Conservation (phyloP, 257 asterid species). For the Fraxinus quadrangulata region DNA sequence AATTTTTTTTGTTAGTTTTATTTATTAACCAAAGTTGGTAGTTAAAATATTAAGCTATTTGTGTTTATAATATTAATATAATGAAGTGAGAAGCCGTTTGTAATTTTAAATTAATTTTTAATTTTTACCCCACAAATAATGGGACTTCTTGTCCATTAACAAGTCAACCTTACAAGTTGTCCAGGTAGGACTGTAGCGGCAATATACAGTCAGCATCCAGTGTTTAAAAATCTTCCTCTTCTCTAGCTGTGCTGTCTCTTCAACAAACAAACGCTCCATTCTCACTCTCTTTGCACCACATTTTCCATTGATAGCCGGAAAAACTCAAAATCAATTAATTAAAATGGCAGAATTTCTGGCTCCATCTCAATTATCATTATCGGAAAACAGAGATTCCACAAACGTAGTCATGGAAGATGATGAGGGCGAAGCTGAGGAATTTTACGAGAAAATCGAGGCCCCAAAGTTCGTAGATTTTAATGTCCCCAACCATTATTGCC, state of each 20-base stretch:
- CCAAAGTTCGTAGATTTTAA: slow-evolving; percentile 94
- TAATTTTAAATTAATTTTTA: too few relatives aligned
- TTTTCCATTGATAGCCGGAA: background rate
- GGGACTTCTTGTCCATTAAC: background rate
- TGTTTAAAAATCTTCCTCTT: background rate
- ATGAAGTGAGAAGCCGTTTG: too few relatives aligned
- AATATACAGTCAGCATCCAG: background rate
- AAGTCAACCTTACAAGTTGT: background rate
- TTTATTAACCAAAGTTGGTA: too few relatives aligned
- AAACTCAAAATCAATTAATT: background rate
- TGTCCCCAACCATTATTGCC: slow-evolving; percentile 53
- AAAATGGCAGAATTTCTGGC: slow-evolving; percentile 42
- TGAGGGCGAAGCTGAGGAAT: slow-evolving; percentile 51
- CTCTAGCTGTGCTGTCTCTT: background rate
- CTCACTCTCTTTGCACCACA: background rate
- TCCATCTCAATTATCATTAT: slow-evolving; percentile 26
- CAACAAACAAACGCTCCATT: background rate
- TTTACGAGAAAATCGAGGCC: slow-evolving; percentile 89
- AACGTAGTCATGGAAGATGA: slow-evolving; percentile 12
- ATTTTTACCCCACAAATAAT: background rate
- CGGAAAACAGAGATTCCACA: slow-evolving; percentile 36
- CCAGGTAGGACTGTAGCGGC: slow-evolving; percentile 1
- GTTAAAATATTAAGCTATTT: too few relatives aligned
- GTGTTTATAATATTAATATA: too few relatives aligned
- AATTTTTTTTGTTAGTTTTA: too few relatives aligned